Base-by-base conservation (phyloP, 805 yeast species). In the Cyberlindnera lachancei region DNA sequence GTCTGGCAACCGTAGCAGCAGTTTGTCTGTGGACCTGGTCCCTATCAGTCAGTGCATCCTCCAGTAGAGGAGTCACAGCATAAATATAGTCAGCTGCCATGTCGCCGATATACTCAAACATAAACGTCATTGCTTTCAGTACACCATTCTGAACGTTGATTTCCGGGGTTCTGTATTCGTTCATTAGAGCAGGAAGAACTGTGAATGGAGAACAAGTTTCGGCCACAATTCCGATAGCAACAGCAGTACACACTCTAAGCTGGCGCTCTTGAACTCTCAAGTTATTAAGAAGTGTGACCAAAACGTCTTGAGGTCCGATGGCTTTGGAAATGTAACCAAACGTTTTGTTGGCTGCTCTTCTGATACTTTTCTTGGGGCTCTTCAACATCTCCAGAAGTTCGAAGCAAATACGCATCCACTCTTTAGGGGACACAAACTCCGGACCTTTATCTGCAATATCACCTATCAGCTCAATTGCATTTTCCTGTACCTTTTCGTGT, bases 331-430 rank as follows among this genome's bases (percentile, higher is more conserved):
- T 87, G 31, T 73, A 70, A 0, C 97, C 98, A 62, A 92, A 92
- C 0, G 97, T 84, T 14, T 73, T 74, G 51, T 88, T 92, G 0
- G 98, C 95, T 1, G 88, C 81, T 19, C 78, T 66, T 41, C 97
- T 63, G 28, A 88, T 84, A 11, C 78, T 65, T 46, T 81, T 85
- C 35, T 73, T 74, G 6, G 82, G 74, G 15, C 94, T 79, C 50
- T 85, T 86, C 37, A 92, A 66, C 77, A 90, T 77, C 44, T 92
- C 97, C 28, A 92, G 58, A 21, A 92, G 64, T 48, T 88, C 96
- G 56, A 84, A 86, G 49, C 96, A 84, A 17, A 90, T 83, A 41
- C 97, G 68, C 90, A 92, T 85, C 99, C 98, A 92, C 56, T 92
- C 99, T 40, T 85, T 75, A 3, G 95, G 94, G 23, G 87, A 76